These are phyloP conservation scores for Cochlearia excelsa DNA, from an alignment of 345 rosid species.

Conservation along the genomic window DNA sequence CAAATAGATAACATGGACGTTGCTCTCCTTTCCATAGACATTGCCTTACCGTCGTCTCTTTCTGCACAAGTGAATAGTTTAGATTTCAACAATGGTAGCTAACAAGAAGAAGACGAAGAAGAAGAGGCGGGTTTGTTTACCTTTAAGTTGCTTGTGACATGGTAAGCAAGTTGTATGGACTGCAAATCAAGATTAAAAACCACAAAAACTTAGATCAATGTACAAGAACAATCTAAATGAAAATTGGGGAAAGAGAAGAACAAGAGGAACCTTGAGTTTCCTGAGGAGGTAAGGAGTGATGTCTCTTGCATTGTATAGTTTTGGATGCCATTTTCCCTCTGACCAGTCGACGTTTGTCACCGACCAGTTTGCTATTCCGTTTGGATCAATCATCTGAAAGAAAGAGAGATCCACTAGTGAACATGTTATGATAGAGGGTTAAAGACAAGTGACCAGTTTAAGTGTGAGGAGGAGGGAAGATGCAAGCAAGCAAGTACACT, in stretches of 20 bases:
- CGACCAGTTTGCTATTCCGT: conserved; percentile 71
- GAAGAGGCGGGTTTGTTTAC: conserved; percentile 30
- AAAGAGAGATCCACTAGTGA: conserved; percentile 8
- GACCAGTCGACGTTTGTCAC: conserved; percentile 88
- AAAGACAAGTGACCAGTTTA: conserved; percentile 16
- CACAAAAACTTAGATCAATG: not conserved
- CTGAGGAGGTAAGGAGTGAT: conserved; percentile 52
- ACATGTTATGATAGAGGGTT: conserved; percentile 6
- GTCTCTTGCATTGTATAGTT: conserved; percentile 51
- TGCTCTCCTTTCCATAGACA: conserved; percentile 68
- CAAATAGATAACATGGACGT: conserved; percentile 69
- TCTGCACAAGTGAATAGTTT: conserved; percentile 52
- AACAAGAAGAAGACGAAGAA: not conserved
- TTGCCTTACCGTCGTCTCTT: conserved; percentile 34
- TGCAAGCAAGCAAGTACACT: conserved; percentile 32
- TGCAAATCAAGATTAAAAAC: conserved; percentile 31
- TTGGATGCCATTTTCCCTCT: conserved; percentile 86
- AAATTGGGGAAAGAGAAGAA: conserved; percentile 12
- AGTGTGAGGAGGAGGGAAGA: conserved; percentile 2
- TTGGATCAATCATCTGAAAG: conserved; percentile 65
- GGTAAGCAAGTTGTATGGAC: conserved; percentile 54
- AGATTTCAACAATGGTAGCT: too few relatives aligned
- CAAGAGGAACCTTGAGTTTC: conserved; percentile 47
- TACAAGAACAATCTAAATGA: not conserved
- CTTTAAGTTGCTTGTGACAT: conserved; percentile 61